Evolutionary conservation across 1,139 yeast species (phyloP), one percentile per base, ranked within the genome.

Genomic region (Candida neerlandica): DNA sequence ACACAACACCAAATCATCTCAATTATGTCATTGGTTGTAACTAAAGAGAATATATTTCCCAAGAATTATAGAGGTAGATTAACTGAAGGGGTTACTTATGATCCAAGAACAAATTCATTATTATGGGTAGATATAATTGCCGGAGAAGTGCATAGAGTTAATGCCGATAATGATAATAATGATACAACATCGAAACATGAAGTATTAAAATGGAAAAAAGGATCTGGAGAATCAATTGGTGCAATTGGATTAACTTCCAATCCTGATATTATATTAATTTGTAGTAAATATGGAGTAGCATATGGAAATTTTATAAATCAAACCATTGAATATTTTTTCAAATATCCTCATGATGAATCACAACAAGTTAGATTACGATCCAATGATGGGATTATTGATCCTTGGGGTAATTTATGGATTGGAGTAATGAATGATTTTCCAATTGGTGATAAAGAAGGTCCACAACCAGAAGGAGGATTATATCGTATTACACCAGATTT

Each of bases 361-460:
- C 64, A 65, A 21, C 55, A 55, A 15, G 46, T 46, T 2, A 69
- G 77, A 39, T 65, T 85, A 58, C 73, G 95, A 59, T 83, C 91
- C 16, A 87, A 87, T 58, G 95, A 87, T 60, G 94, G 92, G 0
- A 79, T 81, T 45, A 76, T 86, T 43, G 87, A 86, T 48, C 85
- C 86, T 1, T 72, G 81, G 65, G 92, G 94, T 0, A 75, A 83
- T 55, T 75, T 86, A 48, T 85, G 87, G 81, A 77, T 86, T 47
- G 94, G 94, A 1, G 74, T 87, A n/a, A 86, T 87, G 91, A 73
- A 75, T 35, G 84, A 84, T 56, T 85, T 85, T 56, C 67, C 64
- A 3, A 46, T 56, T 11, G 51, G 61, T 26, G 48, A 51, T 29
- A 56, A 55, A 19, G 67, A 65, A 32, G 52, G 47, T 5, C 65